These are phyloP conservation scores for Dactylellina cionopaga DNA, from an alignment of 2,329 filamentous ascomycete genomes.

Conservation along the genomic window DNA sequence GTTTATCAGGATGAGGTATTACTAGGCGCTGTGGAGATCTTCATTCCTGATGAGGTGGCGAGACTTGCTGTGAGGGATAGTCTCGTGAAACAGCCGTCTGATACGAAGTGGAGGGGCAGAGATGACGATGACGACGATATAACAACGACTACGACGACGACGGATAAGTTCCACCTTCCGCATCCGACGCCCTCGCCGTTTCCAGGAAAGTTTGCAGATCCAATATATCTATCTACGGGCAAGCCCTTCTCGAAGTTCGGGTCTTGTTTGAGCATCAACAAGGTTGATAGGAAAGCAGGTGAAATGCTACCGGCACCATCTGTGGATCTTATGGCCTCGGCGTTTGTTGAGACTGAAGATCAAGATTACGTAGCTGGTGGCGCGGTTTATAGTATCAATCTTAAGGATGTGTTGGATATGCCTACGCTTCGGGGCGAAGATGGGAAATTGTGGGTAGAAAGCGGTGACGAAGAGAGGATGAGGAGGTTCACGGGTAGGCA, in stretches of 20 bases:
- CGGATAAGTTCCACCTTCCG: slow-evolving; percentile 32
- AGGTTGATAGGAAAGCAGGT: neutral
- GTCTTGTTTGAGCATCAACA: slow-evolving; percentile 52
- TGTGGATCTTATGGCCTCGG: slow-evolving; percentile 34
- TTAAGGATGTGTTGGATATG: slow-evolving; percentile 16
- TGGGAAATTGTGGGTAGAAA: slow-evolving; percentile 1
- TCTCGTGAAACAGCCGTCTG: neutral
- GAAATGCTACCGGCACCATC: slow-evolving; percentile 12
- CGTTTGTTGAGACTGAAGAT: slow-evolving; percentile 48
- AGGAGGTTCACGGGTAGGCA: slow-evolving; percentile 4
- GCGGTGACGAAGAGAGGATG: neutral
- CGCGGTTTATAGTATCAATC: slow-evolving; percentile 44
- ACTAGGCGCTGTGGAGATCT: slow-evolving; percentile 27
- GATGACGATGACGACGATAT: neutral
- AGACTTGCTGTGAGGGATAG: slow-evolving; percentile 20
- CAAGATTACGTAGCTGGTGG: slow-evolving; percentile 50
- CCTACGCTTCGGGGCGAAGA: neutral
- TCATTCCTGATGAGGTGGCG: slow-evolving; percentile 18
- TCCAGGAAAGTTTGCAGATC: slow-evolving; percentile 47
- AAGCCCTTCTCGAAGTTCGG: slow-evolving; percentile 56
- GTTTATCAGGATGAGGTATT: slow-evolving; percentile 29
- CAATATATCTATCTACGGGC: slow-evolving; percentile 54
- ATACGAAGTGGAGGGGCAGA: neutral
- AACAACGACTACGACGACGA: slow-evolving; percentile 1
- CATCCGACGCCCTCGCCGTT: slow-evolving; percentile 39